A percentile compares a stretch with the other conserved stretches of the same genome.
These are phyloP conservation scores for Botryotinia convoluta DNA, from an alignment of 2,329 filamentous ascomycete species.

Conservation along the genomic window DNA sequence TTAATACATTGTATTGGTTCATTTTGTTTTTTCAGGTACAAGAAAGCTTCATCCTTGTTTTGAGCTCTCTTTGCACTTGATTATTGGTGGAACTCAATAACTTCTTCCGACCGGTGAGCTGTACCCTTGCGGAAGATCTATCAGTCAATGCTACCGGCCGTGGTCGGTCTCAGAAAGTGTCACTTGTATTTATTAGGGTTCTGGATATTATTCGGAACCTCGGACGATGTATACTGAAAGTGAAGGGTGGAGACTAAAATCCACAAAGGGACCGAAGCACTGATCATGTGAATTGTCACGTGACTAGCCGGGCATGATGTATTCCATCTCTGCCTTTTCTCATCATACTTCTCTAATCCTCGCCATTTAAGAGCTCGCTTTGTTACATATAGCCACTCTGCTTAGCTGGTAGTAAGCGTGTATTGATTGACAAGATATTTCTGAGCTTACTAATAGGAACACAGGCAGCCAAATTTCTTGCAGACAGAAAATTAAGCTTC, in stretches of 20 bases:
- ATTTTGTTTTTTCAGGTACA: background rate
- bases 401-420: background rate
- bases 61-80: background rate
- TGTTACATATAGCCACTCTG: background rate
- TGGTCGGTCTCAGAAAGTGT: background rate
- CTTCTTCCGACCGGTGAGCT: background rate
- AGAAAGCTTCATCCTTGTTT: constrained; percentile 1
- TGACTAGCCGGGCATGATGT: accelerated
- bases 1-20: background rate
- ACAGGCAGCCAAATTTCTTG: background rate
- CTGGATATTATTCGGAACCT: background rate
- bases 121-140: background rate
- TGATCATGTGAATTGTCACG: background rate
- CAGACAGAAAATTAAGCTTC: background rate
- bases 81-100: constrained; percentile 10
- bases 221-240: background rate
- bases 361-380: background rate
- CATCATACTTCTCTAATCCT: background rate
- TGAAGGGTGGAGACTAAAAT: background rate
- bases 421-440: background rate
- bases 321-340: background rate
- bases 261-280: background rate
- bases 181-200: background rate
- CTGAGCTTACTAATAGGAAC: background rate
- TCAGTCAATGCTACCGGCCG: background rate